A percentile compares a stretch with the other conserved stretches of the same genome.
phyloP scores from a whole-genome alignment of 805 yeast species.

The Ogataea salicorniae region DNA sequence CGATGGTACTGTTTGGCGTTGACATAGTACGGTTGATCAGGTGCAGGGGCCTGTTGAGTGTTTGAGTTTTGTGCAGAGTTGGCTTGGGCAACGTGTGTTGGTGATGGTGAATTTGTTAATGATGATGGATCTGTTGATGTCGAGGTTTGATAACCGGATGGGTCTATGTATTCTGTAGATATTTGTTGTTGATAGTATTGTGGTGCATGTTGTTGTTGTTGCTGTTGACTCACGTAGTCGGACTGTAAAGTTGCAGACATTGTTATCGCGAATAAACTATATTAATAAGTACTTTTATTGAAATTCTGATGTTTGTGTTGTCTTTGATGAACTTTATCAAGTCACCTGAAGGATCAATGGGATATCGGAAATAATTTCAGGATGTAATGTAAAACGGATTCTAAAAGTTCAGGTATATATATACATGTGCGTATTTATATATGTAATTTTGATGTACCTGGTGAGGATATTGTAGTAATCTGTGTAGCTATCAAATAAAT shows the following conservation, averaged over 20 bases:
- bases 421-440: too few relatives aligned
- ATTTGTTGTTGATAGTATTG: constrained; percentile 9
- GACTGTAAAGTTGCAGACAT: constrained; percentile 15
- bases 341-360: too few relatives aligned
- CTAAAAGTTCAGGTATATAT: too few relatives aligned
- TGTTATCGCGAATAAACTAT: background rate
- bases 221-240: constrained; percentile 13
- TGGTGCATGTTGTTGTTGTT: constrained; percentile 4
- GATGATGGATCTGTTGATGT: constrained; percentile 20
- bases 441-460: too few relatives aligned
- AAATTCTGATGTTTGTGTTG: too few relatives aligned
- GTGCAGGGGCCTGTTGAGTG: constrained; percentile 12
- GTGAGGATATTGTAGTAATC: too few relatives aligned
- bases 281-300: too few relatives aligned
- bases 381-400: too few relatives aligned
- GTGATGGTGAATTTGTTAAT: constrained; percentile 16
- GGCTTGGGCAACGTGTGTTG: constrained; percentile 6
- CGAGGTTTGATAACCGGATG: constrained; percentile 14
- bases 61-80: constrained; percentile 5
- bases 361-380: too few relatives aligned
- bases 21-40: constrained; percentile 92
- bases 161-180: constrained; percentile 15
- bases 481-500: too few relatives aligned
- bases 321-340: too few relatives aligned
- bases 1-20: constrained; percentile 98